Base-by-base conservation (phyloP, 2,329 filamentous ascomycete genomes). In the Apiospora hydei region DNA sequence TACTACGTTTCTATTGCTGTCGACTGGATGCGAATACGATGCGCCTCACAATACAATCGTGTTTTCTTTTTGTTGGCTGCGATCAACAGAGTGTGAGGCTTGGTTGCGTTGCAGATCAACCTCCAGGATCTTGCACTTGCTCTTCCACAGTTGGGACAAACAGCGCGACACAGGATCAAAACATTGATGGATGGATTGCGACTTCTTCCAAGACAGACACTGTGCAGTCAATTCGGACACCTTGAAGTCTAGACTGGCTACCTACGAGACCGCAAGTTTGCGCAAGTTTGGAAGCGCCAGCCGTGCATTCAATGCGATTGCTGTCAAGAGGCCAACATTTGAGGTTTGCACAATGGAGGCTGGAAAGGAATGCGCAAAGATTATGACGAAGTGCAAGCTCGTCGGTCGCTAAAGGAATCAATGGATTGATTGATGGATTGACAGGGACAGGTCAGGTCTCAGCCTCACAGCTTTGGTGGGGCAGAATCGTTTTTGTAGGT, bases 381-480 rank as follows among this genome's bases (percentile, higher is more conserved):
- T 21, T 61, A 64, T 64, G 57, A 64, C 57, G 21, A 6, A 41
- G 16, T 41, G 57, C 34, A 41, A 41, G 34, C 30, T 64, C 18
- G 53, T 38, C 16, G 30, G n/a, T 10, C 26, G 26, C 26, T 30
- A 61, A 30, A 30, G 24, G 26, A 30, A 41, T n/a, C 8, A 64
- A 41, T 41, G 1, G 21, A 34, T 61, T 21, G 13, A 34, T 61
- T 26, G n/a, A 51, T 21, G 21, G 41, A 43, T 14, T 38, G 34
- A 38, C 34, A 38, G 34, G 34, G 41, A 43, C 41, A 24, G 49
- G 24, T 38, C 18, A 21, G 18, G 18, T 41, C 34, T 41, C 57
- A 64, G 57, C 57, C 57, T 64, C 57, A 64, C 57, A 64, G 34
- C 57, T 18, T 64, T 41, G 57, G 57, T 21, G 57, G 57, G 57